Evolutionary conservation across 176 grass and related monocot genomes (phyloP).

Genomic region (Triticum urartu): DNA sequence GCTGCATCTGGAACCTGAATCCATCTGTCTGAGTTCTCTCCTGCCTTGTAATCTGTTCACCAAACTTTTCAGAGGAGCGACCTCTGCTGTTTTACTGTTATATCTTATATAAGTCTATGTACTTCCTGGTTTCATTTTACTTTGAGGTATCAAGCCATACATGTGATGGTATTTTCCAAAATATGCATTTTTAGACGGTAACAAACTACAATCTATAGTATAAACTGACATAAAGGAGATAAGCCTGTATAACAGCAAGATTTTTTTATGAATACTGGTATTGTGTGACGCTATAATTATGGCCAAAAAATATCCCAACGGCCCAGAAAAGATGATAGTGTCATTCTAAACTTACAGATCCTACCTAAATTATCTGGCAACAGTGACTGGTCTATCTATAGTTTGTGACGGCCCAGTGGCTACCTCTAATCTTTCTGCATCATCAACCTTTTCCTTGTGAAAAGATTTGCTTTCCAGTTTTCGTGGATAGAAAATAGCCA

Average conservation of each 20-base stretch:
- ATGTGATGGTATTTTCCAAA: constrained; percentile 3
- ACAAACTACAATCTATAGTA: neutral
- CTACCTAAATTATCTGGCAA: neutral
- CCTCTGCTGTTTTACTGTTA: no score
- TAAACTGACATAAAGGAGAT: neutral
- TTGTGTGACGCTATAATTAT: neutral
- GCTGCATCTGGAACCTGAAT: no score
- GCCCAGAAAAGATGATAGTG: neutral
- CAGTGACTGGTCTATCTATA: neutral
- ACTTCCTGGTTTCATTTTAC: neutral
- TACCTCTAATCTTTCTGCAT: constrained; percentile 21
- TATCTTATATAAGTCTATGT: no score
- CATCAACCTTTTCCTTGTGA: neutral
- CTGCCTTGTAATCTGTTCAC: no score
- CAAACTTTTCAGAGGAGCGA: no score
- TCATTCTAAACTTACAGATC: neutral
- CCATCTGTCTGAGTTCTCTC: no score
- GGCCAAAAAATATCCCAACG: neutral
- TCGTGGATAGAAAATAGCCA: neutral
- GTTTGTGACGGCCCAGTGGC: neutral
- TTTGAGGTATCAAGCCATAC: neutral
- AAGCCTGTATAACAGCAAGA: neutral
- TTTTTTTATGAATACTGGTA: neutral
- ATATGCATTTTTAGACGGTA: neutral
- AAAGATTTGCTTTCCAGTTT: neutral